Base-by-base conservation (phyloP, 2,329 filamentous ascomycete genomes). In the Chaetomiaceae sp. region DNA sequence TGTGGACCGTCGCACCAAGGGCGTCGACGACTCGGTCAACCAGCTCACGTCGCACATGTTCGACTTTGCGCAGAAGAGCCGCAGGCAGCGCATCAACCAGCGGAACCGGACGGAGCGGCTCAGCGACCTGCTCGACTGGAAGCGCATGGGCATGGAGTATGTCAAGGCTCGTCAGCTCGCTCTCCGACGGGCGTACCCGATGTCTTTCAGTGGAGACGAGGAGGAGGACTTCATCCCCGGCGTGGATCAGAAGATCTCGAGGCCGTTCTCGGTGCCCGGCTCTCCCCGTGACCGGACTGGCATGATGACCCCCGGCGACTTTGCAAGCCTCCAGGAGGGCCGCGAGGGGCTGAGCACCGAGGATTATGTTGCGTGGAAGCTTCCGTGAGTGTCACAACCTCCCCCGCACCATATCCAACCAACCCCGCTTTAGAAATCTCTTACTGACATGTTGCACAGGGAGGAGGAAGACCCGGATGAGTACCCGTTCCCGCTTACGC, bases 231-330 rank as follows among this genome's bases (percentile, higher is more conserved):
- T 91, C 71, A 96, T 97, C 64, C 89, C 90, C 46, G 88, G 89
- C 31, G 88, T 89, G 4, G 92, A 96, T 62, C 86, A 91, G 66
- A 99, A 97, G 83, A 91, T 99, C 65, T 92, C 90, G 10, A 81
- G 93, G 43, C 93, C 93, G 7, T 84, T 97, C 70, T 96, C 90
- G 3, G 90, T 95, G 44, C 93, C 93, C 2, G 93, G 93, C 8
- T 96, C 90, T 16, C 93, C 93, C 9, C 81, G 91, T 55, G 91
- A 96, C 66, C 82, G 90, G 30, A 86, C 86, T 38, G 93, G 93
- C 48, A 96, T 96, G 90, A 97, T 99, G 93, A 99, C 93, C 1
- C 93, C 93, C 7, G 93, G 93, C 41, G 93, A 99, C 69, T 97
- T 97, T 76, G 93, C 90, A 23, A 96, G 89, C 60, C 75, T 99